These are phyloP conservation scores for Triadica sebifera DNA, from an alignment of 345 rosid genomes.

Conservation along the genomic window DNA sequence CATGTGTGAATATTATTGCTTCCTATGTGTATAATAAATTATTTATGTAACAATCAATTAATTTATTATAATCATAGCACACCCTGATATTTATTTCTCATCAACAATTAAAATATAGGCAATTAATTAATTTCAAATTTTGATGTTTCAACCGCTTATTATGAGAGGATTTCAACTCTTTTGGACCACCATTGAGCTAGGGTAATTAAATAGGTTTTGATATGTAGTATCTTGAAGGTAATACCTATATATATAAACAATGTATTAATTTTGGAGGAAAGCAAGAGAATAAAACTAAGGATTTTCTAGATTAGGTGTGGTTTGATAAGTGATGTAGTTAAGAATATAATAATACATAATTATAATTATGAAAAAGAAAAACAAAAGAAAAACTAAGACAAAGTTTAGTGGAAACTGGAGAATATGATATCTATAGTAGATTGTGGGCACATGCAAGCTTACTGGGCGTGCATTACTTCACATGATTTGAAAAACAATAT, in stretches of 20 bases:
- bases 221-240: neutral
- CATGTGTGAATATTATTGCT: slow-evolving; percentile 16
- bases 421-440: slow-evolving; percentile 56
- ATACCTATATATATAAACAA: neutral
- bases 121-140: neutral
- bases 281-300: slow-evolving; percentile 28
- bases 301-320: slow-evolving; percentile 49
- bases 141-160: neutral
- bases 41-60: neutral
- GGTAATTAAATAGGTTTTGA: neutral
- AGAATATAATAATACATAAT: slow-evolving; percentile 4
- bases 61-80: neutral
- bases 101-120: neutral
- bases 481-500: slow-evolving; percentile 7
- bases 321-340: slow-evolving; percentile 43
- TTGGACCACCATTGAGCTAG: neutral
- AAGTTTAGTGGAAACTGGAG: slow-evolving; percentile 54
- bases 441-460: slow-evolving; percentile 53
- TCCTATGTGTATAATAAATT: neutral
- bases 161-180: neutral
- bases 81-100: neutral
- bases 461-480: slow-evolving; percentile 29
- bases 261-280: slow-evolving; percentile 11
- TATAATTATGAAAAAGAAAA: neutral
- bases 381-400: slow-evolving; percentile 34